Evolutionary conservation across 1,284 basidiomycete genomes (phyloP), one percentile per base, ranked within the genome.

Genomic region (Malassezia globosa): DNA sequence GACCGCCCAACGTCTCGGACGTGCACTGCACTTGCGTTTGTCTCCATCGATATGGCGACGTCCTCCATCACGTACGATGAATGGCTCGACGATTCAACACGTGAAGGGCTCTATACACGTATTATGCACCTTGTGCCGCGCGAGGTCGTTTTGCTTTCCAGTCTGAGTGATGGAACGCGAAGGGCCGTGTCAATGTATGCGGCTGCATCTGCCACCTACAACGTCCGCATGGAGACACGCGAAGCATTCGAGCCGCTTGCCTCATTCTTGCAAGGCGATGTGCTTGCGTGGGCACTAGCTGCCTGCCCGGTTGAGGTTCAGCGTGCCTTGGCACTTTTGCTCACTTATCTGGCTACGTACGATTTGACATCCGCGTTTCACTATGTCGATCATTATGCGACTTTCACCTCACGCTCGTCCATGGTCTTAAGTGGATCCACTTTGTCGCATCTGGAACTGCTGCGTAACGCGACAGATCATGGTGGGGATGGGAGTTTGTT

Each of bases 391-490:
- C 62, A 85, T 61, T 94, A 69, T 42, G 48, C 51, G 2, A 64
- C 75, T 60, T 96, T 96, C 64, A 77, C 84, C 1, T 55, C 56
- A 6, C 78, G 80, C 37, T 79, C 81, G 0, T 83, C 87, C 57
- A 94, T 96, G 89, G 77, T 89, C 13, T 76, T 97, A 39, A 86
- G 84, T 48, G 82, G 82, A 33, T 90, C 87, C 65, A 94, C 92
- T 0, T 74, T 96, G 13, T 77, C 78, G 23, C 95, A 96, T 64
- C 75, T 96, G 74, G 52, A 60, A 24, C 56, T 60, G 26, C 50
- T 63, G 42, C 49, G 42, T 11, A 51, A 47, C 42, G 43, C 47
- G 5, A 55, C 87, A 61, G 88, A 87, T 0, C 79, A 79, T 42
- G 79, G 79, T 7, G 75, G 78, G 19, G 78, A 76, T 43, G 92